These are phyloP conservation scores for Trichophaea hybrida DNA, from an alignment of 2,329 filamentous ascomycete species.

Conservation along the genomic window DNA sequence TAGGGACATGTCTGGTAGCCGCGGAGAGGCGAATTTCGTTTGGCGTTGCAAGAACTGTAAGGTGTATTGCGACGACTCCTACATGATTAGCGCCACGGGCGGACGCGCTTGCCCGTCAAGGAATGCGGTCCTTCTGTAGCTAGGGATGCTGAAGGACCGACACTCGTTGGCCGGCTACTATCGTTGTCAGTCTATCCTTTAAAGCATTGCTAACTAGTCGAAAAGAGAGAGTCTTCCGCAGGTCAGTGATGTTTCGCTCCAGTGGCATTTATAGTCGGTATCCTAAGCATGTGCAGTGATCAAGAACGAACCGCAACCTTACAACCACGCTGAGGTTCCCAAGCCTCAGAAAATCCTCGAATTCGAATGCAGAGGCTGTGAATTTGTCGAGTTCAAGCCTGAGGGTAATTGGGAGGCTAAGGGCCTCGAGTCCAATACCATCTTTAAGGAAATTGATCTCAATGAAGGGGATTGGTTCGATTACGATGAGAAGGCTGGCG, in stretches of 20 bases:
- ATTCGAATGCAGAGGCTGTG: slow-evolving; percentile 85
- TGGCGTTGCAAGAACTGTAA: slow-evolving; percentile 99
- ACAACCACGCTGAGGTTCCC: slow-evolving; percentile 55
- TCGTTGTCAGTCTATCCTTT: background rate
- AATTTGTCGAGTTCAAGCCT: slow-evolving; percentile 79
- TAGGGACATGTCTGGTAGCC: slow-evolving; percentile 81
- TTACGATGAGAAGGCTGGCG: slow-evolving; percentile 84
- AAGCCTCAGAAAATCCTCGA: slow-evolving; percentile 69
- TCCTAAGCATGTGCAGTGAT: slow-evolving; percentile 41
- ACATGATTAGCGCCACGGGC: too few species aligned
- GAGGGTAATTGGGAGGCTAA: slow-evolving; percentile 90
- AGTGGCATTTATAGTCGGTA: background rate
- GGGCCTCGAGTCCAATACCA: slow-evolving; percentile 63
- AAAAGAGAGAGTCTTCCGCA: slow-evolving; percentile 14
- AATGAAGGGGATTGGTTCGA: slow-evolving; percentile 93
- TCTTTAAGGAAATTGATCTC: slow-evolving; percentile 70
- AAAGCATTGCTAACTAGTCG: background rate
- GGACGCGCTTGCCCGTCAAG: too few species aligned
- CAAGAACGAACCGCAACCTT: slow-evolving; percentile 55
- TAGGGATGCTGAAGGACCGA: too few species aligned
- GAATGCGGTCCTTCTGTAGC: too few species aligned
- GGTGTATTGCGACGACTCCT: slow-evolving; percentile 37
- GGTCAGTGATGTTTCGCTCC: background rate
- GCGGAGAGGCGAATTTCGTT: slow-evolving; percentile 97
- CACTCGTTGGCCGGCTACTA: background rate